Evolutionary conservation across 768 basidiomycete species (phyloP).

Genomic region (Sporobolomyces pararoseus): DNA sequence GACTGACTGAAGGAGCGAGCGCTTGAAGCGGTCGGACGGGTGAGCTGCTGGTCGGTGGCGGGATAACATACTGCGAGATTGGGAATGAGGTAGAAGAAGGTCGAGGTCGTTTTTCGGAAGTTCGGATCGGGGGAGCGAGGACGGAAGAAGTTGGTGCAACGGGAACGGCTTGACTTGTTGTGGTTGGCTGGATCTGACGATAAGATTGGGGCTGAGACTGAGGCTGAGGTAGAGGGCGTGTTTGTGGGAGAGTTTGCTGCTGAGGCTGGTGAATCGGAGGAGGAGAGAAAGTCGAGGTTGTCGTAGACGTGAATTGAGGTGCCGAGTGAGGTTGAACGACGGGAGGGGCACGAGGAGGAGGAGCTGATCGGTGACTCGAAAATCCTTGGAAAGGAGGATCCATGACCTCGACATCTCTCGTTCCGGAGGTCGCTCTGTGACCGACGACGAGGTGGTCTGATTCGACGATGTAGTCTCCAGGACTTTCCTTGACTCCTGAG

Average conservation of each 20-base stretch:
- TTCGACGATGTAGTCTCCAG: constrained; percentile 10
- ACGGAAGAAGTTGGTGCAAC: neutral
- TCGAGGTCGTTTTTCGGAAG: neutral
- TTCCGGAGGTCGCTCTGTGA: constrained; percentile 9
- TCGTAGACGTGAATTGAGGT: neutral
- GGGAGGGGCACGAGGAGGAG: no score
- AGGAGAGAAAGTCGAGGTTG: neutral
- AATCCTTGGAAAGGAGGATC: neutral
- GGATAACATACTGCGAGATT: neutral
- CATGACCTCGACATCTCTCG: neutral
- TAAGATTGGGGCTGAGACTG: neutral
- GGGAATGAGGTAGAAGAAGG: neutral
- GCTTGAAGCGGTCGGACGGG: neutral
- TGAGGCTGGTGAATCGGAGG: neutral
- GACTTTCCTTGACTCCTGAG: neutral
- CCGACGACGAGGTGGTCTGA: constrained; percentile 26
- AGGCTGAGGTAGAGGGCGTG: neutral
- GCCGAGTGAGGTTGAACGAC: neutral
- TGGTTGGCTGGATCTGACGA: neutral
- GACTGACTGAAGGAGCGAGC: neutral
- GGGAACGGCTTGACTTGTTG: neutral
- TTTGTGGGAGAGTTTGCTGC: no score
- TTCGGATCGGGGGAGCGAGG: neutral
- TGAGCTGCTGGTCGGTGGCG: neutral
- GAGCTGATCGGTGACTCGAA: no score